Evolutionary conservation across 768 basidiomycete genomes (phyloP), one percentile per base, ranked within the genome.

Genomic region (Pleurotus giganteus): DNA sequence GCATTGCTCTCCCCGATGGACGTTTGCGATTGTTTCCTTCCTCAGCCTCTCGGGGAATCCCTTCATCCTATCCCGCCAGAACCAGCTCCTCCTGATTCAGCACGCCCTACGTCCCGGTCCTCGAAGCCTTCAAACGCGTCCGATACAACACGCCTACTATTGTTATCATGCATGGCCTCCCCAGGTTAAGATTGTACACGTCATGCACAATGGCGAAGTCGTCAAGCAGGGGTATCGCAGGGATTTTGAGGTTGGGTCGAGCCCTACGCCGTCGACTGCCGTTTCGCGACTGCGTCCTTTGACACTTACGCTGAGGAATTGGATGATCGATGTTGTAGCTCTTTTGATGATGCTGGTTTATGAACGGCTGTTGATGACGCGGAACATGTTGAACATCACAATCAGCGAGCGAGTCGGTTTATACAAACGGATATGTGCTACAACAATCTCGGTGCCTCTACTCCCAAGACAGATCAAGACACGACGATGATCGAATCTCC

Each of bases 81-180:
- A 23, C 57, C 36, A 47, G 56, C 49, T 8, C 58, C 42, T 52
- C 59, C 49, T 21, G 51, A 15, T 34, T 47, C 52, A 21, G 55
- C 23, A 87, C 88, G 2, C 92, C 94, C 1, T 87, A 95, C 17
- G 74, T 91, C 21, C 81, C 94, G 42, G 91, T 98, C 19, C 91
- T 92, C 47, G 81, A 84, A 55, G 87, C 87, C 1, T 73, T 86
- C 50, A 76, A 76, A 63, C 69, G 70, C 2, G 92, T 89, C 88
- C 78, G 91, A 4, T 64, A 66, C 13, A 88, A 89, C 72, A 85
- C 83, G 62, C 97, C 92, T 4, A 97, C 92, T 4, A 86, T 95
- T 65, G 87, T 95, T 58, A 97, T 98, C 66, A 98, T 95, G 0
- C 96, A 98, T 69, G 97, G 98, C 61, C 83, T 98, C 15, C 85